Evolutionary conservation across 2,329 filamentous ascomycete genomes (phyloP), one percentile per base, ranked within the genome.

Genomic region (Alternaria triticina): DNA sequence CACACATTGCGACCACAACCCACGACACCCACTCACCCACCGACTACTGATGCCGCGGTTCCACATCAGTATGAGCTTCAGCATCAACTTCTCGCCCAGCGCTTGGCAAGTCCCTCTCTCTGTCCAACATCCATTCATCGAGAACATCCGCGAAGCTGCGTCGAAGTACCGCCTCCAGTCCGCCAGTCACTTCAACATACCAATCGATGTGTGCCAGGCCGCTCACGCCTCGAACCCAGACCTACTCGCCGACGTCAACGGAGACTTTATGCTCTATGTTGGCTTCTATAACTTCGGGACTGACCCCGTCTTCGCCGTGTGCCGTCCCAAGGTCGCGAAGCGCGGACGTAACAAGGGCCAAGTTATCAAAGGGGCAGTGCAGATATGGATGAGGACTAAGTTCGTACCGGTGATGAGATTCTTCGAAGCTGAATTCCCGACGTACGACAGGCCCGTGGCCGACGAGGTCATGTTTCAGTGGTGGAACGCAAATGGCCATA

Each of bases 401-500:
- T 59, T 49, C 3, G 28, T 68, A 1, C 43, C 65, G 13, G 45
- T 74, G 1, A 1, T 61, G 5, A 6, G 49, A 0, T 70, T 70
- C 22, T 44, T 75, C 9, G 6, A 7, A 1, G 36, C 40, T 2
- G 8, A 13, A 0, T 74, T 71, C n/a, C 66, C 65, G 0, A 22
- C 27, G 8, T 11, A 54, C 1, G n/a, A 57, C 1, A 36, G 8
- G 2, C 40, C 51, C 1, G 50, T 69, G 0, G n/a, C 23, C 1
- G 15, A 49, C 4, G 40, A 62, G 0, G 52, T 57, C 9, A 50
- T 73, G 45, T 65, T 52, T n/a, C 27, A 36, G 12, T 76, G 71
- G 72, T 75, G 71, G 74, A 33, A 33, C 4, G 28, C 17, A 2
- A 78, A 76, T n/a, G 67, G 69, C 4, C 67, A 67, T n/a, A 33